Evolutionary conservation across 2,329 filamentous ascomycete species (phyloP), one percentile per base, ranked within the genome.

Genomic region (Trichoderma hamatum): DNA sequence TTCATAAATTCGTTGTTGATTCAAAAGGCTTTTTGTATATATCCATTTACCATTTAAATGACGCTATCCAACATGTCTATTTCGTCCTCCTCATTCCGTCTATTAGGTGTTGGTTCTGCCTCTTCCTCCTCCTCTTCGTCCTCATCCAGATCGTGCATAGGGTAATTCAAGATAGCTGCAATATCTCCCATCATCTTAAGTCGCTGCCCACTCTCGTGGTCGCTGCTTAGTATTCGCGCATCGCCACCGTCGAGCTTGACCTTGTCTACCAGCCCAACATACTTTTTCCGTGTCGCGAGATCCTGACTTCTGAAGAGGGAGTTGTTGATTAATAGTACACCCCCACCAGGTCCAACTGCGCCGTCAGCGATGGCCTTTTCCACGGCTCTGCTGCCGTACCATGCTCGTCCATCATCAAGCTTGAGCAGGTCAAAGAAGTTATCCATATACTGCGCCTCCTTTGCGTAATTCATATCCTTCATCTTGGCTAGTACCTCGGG

Each of bases 171-270:
- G 32, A 97, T 91, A 1, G 94, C 94, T 19, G 95, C 96, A 71
- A 99, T 91, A 21, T 94, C 92, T 1, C 96, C 94, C 70, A 98
- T 79, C 14, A 90, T 91, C 73, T 94, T 92, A 16, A 99, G 81
- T 70, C 94, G 85, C 81, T 91, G 91, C 0, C 96, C 96, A 78
- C 94, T 97, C 82, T 97, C 95, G 79, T 98, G 95, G 76, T 96
- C 91, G 75, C 92, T 94, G 79, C 95, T 98, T 32, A 98, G 81
- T n/a, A 98, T 88, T 66, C 92, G 85, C 0, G 93, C 92, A 72
- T 97, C 94, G 1, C 95, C 96, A 5, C 95, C 96, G 72, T 93
- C 90, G 3, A 89, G 89, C 72, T 90, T 89, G n/a, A 98, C 95
- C 71, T 90, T 90, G 78, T 98, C 95, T 3, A 98, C 94, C 56